Conservation (phyloP, 2,329 filamentous ascomycete species). For the Neofusicoccum parvum region DNA sequence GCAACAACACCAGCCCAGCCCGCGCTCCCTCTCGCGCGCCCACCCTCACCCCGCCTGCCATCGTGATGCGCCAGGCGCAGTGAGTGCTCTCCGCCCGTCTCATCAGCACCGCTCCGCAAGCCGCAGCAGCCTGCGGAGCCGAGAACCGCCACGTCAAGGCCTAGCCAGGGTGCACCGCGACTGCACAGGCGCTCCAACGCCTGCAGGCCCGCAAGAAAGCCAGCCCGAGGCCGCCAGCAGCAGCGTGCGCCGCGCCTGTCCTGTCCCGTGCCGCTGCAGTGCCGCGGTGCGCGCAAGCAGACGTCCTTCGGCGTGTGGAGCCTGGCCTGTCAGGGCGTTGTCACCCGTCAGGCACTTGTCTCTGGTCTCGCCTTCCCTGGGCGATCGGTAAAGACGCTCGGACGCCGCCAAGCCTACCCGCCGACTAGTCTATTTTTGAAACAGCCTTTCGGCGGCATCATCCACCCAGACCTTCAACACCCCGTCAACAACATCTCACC, state of each 20-base stretch:
- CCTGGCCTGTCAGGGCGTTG: constrained; percentile 13
- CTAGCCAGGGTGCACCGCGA: constrained; percentile 19
- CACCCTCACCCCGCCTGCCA: background rate
- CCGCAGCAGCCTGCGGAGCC: constrained; percentile 13
- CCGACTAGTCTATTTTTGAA: constrained; percentile 15
- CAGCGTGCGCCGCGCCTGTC: constrained; percentile 2
- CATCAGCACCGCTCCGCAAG: background rate
- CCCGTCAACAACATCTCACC: background rate
- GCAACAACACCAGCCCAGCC: constrained; percentile 17
- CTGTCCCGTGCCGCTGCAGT: constrained; percentile 5
- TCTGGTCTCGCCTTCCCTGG: constrained; percentile 19
- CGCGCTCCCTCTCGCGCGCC: constrained; percentile 5
- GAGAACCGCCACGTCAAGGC: constrained; percentile 19
- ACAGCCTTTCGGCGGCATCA: constrained; percentile 2
- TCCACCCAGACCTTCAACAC: background rate
- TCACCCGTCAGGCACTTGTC: constrained; percentile 16
- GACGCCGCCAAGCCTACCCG: constrained; percentile 11
- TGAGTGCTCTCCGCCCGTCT: background rate
- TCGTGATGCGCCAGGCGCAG: constrained; percentile 17
- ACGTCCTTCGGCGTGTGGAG: constrained; percentile 3
- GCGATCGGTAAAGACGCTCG: constrained; percentile 13
- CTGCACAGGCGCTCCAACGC: constrained; percentile 9
- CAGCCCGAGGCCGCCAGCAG: constrained; percentile 2
- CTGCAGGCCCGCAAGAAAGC: constrained; percentile 7
- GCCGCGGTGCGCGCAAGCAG: constrained; percentile 9